phyloP scores from a whole-genome alignment of 2,329 filamentous ascomycete genomes.

The Rhinocladiella similis region DNA sequence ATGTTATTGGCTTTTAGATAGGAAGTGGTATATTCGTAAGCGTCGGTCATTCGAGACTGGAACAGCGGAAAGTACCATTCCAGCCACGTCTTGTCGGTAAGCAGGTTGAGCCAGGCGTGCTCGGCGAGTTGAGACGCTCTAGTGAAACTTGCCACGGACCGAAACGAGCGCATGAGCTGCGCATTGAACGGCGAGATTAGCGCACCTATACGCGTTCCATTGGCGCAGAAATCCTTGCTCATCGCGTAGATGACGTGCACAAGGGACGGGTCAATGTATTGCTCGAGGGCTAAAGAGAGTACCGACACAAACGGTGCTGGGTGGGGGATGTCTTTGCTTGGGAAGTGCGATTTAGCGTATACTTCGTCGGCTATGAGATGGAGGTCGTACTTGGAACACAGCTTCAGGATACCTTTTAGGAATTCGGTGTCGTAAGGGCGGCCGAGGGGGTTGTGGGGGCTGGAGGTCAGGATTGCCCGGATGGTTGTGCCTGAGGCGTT shows the following conservation, averaged over 20 bases:
- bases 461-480: conserved; percentile 46
- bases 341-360: conserved; percentile 56
- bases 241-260: conserved; percentile 24
- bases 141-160: conserved; percentile 47
- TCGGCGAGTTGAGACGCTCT: conserved; percentile 49
- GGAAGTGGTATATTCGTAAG: conserved; percentile 20
- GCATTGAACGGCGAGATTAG: conserved; percentile 47
- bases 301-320: conserved; percentile 47
- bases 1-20: conserved; percentile 14
- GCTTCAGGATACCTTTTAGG: conserved; percentile 44
- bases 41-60: conserved; percentile 17
- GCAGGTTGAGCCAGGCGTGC: conserved; percentile 24
- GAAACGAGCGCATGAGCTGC: conserved; percentile 40
- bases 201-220: conserved; percentile 35
- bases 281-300: conserved; percentile 47
- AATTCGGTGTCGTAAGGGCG: conserved; percentile 45
- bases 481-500: conserved; percentile 41
- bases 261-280: conserved; percentile 45
- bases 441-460: conserved; percentile 55
- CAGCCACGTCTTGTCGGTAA: conserved; percentile 18
- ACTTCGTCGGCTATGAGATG: conserved; percentile 61
- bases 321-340: conserved; percentile 30
- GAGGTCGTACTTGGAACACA: conserved; percentile 52
- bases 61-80: conserved; percentile 22
- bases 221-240: conserved; percentile 28